Conservation (phyloP, 1,139 yeast genomes). For the Magnusiomyces suaveolens region DNA sequence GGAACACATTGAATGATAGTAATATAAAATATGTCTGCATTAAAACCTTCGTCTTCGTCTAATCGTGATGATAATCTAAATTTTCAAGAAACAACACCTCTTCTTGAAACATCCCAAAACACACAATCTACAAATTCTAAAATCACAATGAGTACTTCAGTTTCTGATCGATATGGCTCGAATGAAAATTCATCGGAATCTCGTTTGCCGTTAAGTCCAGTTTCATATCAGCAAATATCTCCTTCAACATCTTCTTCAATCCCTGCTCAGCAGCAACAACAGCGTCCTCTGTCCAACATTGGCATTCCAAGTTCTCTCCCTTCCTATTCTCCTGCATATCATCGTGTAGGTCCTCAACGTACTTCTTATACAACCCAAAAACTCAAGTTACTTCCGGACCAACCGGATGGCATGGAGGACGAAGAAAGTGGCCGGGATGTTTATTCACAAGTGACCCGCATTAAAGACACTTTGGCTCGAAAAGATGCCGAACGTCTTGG, state of each 20-base stretch:
- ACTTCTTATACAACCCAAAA: conserved; percentile 83
- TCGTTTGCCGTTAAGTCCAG: neutral
- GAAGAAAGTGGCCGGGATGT: conserved; percentile 45
- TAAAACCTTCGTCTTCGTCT: neutral
- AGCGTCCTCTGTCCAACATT: conserved; percentile 36
- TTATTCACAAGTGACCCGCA: conserved; percentile 72
- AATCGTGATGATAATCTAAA: neutral
- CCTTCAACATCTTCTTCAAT: neutral
- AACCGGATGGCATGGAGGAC: conserved; percentile 37
- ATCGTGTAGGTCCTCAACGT: conserved; percentile 66
- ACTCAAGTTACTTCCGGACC: conserved; percentile 77
- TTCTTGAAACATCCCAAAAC: no score
- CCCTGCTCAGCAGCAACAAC: conserved; percentile 25
- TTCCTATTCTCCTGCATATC: conserved; percentile 55
- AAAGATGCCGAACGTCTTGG: conserved; percentile 91
- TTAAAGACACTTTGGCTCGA: conserved; percentile 85
- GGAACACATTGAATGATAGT: no score
- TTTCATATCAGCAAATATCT: neutral
- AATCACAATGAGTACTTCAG: neutral
- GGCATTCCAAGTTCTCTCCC: conserved; percentile 73
- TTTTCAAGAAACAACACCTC: neutral
- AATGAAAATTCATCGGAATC: neutral
- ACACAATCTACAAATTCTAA: no score
- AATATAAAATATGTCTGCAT: neutral
- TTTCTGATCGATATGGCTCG: neutral